Base-by-base conservation (phyloP, 2,329 filamentous ascomycete species). In the Ampelomyces quisqualis region DNA sequence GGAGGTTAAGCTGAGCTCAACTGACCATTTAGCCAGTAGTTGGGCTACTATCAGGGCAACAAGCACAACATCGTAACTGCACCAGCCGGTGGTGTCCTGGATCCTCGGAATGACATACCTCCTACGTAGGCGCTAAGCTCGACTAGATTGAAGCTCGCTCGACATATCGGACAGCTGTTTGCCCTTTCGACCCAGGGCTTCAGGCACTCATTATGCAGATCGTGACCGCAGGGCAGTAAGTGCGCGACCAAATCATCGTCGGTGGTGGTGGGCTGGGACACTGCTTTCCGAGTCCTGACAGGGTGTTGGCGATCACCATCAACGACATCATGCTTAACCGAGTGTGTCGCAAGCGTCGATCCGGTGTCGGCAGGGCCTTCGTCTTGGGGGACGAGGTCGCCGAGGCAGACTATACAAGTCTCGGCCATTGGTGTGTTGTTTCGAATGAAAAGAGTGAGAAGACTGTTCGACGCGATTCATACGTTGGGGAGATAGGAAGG, bases 91-190 rank as follows among this genome's bases (percentile, higher is more conserved):
- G 35, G 35, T 23, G 42, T 53, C 53, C 46, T 44, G 40, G 47
- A 43, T 48, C 55, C 51, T 37, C 44, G 42, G 47, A 44, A 42
- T 58, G 39, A 62, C 60, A 57, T 79, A 93, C 89, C 88, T 76
- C 88, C 86, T 60, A 90, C 73, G 55, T 78, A 81, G 62, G 86
- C 82, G 68, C 86, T 86, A 47, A 98, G 83, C 65, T 93, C 83
- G 53, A 98, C 90, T 58, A 85, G 74, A 70, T 97, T 91, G 74
- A 98, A 97, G 50, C 80, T 82, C 59, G 88, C 86, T 55, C 93
- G 87, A 72, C 93, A 98, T 69, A 98, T 95, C 31, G 93, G 93
- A 70, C 93, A 98, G 66, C 90, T 96, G 71, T 97, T 98, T 51
- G 93, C 91, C 68, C 94, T 86, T 71, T 94, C 88, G 31, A 91